These are phyloP conservation scores for Parsonsia alboflavescens DNA, from an alignment of 257 asterid genomes.

Conservation along the genomic window DNA sequence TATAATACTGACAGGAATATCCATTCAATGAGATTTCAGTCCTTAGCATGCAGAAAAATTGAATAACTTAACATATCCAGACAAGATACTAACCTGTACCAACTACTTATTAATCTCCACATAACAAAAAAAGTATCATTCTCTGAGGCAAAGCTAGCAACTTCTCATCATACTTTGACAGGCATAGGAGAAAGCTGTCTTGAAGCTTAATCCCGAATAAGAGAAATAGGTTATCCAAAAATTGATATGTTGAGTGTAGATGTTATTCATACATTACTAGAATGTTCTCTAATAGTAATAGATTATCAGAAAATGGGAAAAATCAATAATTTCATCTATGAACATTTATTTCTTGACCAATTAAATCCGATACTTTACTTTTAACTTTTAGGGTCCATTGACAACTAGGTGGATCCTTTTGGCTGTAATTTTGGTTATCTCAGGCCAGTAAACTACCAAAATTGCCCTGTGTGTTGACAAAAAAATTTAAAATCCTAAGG, in stretches of 20 bases:
- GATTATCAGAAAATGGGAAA: background rate
- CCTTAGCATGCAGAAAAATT: background rate
- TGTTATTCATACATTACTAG: background rate
- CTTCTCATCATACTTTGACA: background rate
- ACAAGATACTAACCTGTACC: background rate
- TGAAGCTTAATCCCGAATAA: background rate
- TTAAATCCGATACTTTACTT: no score
- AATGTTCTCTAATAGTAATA: background rate
- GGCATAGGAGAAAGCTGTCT: background rate
- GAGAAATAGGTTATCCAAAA: background rate
- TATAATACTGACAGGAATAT: background rate
- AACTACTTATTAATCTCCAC: background rate
- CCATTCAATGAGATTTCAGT: background rate
- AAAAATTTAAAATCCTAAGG: no score
- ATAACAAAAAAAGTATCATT: background rate
- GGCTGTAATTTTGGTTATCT: no score
- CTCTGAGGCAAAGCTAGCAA: background rate
- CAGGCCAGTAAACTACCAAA: no score
- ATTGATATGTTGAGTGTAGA: background rate
- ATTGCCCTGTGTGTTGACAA: no score
- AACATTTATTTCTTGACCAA: no score
- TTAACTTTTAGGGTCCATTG: no score
- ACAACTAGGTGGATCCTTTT: no score
- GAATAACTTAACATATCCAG: background rate
- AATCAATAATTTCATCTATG: no score